Percentiles rank a stretch among this genome's conserved stretches.
Conservation (phyloP, 176 grass and related monocot species). For the Bonia amplexicaulis region DNA sequence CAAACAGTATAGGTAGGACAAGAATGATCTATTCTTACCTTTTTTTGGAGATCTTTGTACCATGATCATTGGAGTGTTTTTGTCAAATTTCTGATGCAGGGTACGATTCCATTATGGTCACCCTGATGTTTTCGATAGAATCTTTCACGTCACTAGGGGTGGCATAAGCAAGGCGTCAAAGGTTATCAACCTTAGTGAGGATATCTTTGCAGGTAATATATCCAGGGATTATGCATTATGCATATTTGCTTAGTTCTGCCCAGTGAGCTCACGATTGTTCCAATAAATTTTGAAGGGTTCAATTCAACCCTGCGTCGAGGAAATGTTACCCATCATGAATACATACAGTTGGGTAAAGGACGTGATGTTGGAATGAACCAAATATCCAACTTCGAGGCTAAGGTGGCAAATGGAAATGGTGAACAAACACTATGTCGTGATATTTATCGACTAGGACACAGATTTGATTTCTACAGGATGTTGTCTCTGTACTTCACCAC, state of each 20-base stretch:
- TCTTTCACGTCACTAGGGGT: slow-evolving; percentile 76
- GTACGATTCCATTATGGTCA: slow-evolving; percentile 77
- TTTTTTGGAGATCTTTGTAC: slow-evolving; percentile 14
- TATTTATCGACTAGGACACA: slow-evolving; percentile 64
- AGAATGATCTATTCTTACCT: background rate
- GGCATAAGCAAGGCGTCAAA: slow-evolving; percentile 75
- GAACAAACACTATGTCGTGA: slow-evolving; percentile 73
- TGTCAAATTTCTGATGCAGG: slow-evolving; percentile 31
- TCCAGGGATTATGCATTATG: slow-evolving; percentile 9
- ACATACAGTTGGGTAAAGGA: slow-evolving; percentile 72
- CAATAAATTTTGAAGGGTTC: slow-evolving; percentile 41
- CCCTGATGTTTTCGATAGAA: slow-evolving; percentile 77
- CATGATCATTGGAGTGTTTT: background rate
- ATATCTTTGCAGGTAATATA: slow-evolving; percentile 70
- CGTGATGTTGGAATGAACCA: slow-evolving; percentile 81
- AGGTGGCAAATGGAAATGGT: slow-evolving; percentile 72
- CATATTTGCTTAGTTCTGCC: slow-evolving; percentile 3
- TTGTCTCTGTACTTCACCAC: slow-evolving; percentile 65
- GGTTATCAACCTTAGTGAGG: slow-evolving; percentile 70
- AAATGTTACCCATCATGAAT: slow-evolving; percentile 74
- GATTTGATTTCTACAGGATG: slow-evolving; percentile 78
- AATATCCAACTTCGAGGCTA: slow-evolving; percentile 76
- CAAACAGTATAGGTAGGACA: background rate
- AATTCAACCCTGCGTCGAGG: slow-evolving; percentile 62
- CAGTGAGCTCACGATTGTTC: background rate